Evolutionary conservation across 768 basidiomycete species (phyloP).

Genomic region (Neoboletus magnificus): DNA sequence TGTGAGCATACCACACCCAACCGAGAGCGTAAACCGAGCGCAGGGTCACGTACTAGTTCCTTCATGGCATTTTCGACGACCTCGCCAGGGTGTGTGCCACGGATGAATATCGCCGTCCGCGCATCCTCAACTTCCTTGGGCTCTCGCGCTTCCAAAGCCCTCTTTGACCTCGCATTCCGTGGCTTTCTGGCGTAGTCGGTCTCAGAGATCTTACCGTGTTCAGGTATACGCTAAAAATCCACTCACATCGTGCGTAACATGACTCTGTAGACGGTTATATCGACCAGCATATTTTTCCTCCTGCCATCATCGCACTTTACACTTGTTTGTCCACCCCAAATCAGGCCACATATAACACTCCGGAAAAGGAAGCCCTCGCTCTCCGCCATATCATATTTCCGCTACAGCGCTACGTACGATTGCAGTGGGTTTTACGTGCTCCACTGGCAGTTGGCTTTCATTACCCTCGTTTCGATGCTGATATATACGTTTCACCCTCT

Average conservation of each 20-base stretch:
- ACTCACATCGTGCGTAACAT: slow-evolving; percentile 35
- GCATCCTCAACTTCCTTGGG: slow-evolving; percentile 89
- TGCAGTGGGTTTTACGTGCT: too few species aligned
- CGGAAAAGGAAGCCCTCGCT: background rate
- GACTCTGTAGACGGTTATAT: too few species aligned
- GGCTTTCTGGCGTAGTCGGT: slow-evolving; percentile 60
- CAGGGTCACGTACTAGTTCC: slow-evolving; percentile 63
- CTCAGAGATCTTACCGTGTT: background rate
- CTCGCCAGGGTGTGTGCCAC: slow-evolving; percentile 83
- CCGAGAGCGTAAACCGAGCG: slow-evolving; percentile 1
- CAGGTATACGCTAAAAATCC: background rate
- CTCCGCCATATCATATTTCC: background rate
- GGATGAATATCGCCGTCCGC: slow-evolving; percentile 86
- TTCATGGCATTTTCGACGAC: slow-evolving; percentile 78
- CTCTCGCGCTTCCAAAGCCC: slow-evolving; percentile 80
- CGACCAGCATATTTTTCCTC: background rate
- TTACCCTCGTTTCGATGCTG: too few species aligned
- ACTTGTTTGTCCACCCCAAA: background rate
- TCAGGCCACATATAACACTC: background rate
- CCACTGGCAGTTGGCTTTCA: too few species aligned
- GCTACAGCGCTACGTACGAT: too few species aligned
- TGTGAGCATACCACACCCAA: background rate
- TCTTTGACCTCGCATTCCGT: slow-evolving; percentile 92
- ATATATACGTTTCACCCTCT: too few species aligned
- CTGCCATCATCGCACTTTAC: background rate